Evolutionary conservation across 495 filamentous ascomycete genomes (phyloP).

Genomic region (Staphylotrichum longicolle): DNA sequence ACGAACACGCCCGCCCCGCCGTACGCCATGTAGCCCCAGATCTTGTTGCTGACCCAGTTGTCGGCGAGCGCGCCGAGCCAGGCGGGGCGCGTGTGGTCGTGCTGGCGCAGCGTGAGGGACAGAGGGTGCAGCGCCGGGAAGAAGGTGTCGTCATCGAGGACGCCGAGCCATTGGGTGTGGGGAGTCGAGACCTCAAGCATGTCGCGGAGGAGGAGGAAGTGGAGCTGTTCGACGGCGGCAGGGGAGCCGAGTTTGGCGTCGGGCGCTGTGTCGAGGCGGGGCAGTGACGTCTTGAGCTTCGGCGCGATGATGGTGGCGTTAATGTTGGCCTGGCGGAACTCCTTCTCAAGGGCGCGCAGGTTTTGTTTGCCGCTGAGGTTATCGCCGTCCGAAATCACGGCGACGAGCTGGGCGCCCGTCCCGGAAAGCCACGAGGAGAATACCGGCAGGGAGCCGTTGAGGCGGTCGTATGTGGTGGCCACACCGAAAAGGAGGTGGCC

Average conservation of each 20-base stretch:
- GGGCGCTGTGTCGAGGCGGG: slow-evolving; percentile 15
- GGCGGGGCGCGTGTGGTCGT: slow-evolving; percentile 51
- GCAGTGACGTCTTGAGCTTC: slow-evolving; percentile 40
- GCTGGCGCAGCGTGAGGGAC: slow-evolving; percentile 41
- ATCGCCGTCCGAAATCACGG: slow-evolving; percentile 52
- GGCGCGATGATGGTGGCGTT: slow-evolving; percentile 54
- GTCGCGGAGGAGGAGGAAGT: slow-evolving; percentile 60
- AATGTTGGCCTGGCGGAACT: slow-evolving; percentile 45
- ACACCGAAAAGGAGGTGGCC: slow-evolving; percentile 53
- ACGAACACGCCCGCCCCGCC: slow-evolving; percentile 70
- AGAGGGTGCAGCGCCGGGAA: slow-evolving; percentile 62
- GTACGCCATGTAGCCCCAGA: slow-evolving; percentile 64
- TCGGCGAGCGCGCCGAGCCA: slow-evolving; percentile 67
- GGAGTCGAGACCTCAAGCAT: slow-evolving; percentile 53
- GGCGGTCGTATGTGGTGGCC: slow-evolving; percentile 54
- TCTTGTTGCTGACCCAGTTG: slow-evolving; percentile 56
- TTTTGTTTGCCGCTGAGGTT: slow-evolving; percentile 16
- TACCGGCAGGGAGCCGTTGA: slow-evolving; percentile 55
- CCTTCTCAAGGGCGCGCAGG: slow-evolving; percentile 24
- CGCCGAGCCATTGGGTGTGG: slow-evolving; percentile 60
- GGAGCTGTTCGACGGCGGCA: slow-evolving; percentile 52
- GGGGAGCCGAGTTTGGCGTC: slow-evolving; percentile 1
- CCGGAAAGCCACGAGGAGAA: slow-evolving; percentile 62
- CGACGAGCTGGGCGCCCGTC: slow-evolving; percentile 55
- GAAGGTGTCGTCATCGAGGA: slow-evolving; percentile 75